Evolutionary conservation across 768 basidiomycete genomes (phyloP).

Genomic region (Collybiopsis luxurians): DNA sequence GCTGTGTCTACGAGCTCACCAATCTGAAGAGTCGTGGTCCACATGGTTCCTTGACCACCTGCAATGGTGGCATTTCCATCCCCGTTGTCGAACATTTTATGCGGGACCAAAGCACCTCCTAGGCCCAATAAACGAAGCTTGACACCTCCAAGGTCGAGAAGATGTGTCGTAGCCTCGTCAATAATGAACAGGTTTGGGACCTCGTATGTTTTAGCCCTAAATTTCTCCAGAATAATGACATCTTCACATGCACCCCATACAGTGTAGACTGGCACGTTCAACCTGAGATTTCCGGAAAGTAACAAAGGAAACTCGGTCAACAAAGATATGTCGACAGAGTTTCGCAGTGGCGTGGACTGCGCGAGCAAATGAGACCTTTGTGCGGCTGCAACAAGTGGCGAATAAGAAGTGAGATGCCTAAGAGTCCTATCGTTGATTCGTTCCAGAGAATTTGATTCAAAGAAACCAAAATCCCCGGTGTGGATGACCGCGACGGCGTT

Average conservation of each 20-base stretch:
- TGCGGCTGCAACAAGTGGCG: constrained; percentile 83
- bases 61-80: constrained; percentile 96
- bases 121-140: constrained; percentile 93
- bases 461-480: constrained; percentile 99
- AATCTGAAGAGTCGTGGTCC: constrained; percentile 96
- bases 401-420: constrained; percentile 94
- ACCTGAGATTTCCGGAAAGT: constrained; percentile 85
- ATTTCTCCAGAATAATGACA: constrained; percentile 88
- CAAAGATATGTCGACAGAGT: constrained; percentile 69
- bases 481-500: constrained; percentile 94
- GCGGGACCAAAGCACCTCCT: constrained; percentile 91
- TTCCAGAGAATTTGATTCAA: constrained; percentile 79
- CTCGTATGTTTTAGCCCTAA: constrained; percentile 77
- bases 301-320: constrained; percentile 95
- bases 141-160: constrained; percentile 88
- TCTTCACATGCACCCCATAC: constrained; percentile 99
- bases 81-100: constrained; percentile 94
- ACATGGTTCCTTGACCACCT: constrained; percentile 97
- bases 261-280: constrained; percentile 91
- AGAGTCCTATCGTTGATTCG: constrained; percentile 95
- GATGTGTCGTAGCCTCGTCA: constrained; percentile 94
- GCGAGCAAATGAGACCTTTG: constrained; percentile 78
- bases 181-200: constrained; percentile 90
- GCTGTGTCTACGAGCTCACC: constrained; percentile 98
- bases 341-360: constrained; percentile 75